A percentile compares a stretch with the other conserved stretches of the same genome.
These are phyloP conservation scores for Fusarium austroafricanum DNA, from an alignment of 2,329 filamentous ascomycete genomes.

Conservation along the genomic window DNA sequence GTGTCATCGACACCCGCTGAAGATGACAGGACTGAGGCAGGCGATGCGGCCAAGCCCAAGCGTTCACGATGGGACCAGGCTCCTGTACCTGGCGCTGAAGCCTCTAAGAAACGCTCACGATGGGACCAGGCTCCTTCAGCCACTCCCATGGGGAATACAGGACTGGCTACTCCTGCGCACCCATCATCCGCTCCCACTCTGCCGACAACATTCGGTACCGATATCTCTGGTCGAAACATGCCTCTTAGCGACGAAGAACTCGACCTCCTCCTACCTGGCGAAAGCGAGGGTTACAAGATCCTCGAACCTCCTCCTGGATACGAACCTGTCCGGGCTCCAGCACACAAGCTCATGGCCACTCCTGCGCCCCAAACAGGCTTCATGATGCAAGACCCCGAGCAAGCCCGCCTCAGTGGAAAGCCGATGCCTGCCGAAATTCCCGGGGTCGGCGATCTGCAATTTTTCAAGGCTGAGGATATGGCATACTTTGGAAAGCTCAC, in stretches of 20 bases:
- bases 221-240: constrained; percentile 82
- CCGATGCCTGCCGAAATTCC: constrained; percentile 95
- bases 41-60: constrained; percentile 72
- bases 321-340: constrained; percentile 80
- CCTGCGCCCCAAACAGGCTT: constrained; percentile 85
- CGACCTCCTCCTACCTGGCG: constrained; percentile 87
- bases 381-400: constrained; percentile 97
- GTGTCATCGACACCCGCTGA: constrained; percentile 70
- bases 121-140: constrained; percentile 93
- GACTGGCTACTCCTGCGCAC: constrained; percentile 83
- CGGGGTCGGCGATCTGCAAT: constrained; percentile 94
- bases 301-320: constrained; percentile 93
- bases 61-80: constrained; percentile 91
- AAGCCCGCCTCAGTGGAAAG: constrained; percentile 83
- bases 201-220: constrained; percentile 79
- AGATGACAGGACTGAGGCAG: constrained; percentile 62
- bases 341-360: constrained; percentile 79
- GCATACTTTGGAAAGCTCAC: constrained; percentile 98
- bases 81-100: constrained; percentile 67
- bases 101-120: constrained; percentile 80
- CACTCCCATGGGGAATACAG: constrained; percentile 78
- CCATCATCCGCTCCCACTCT: constrained; percentile 68
- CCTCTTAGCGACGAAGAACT: constrained; percentile 93
- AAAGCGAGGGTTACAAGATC: constrained; percentile 92
- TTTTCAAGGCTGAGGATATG: constrained; percentile 99